phyloP scores from a whole-genome alignment of 805 yeast genomes.

The Candida qinlingensis region DNA sequence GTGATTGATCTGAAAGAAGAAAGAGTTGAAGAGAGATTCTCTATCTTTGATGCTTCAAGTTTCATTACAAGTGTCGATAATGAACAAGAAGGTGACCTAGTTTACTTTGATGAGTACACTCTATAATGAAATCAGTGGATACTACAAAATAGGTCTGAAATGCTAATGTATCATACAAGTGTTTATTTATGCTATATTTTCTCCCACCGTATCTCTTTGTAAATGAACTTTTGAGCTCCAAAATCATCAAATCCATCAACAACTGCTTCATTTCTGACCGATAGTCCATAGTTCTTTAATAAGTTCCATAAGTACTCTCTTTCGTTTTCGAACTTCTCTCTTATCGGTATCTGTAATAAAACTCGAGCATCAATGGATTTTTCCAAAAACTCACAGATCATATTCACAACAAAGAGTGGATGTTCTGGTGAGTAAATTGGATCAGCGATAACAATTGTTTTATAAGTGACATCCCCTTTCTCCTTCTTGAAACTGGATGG shows the following conservation, averaged over 20 bases:
- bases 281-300: conserved; percentile 31
- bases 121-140: conserved; percentile 13
- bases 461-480: conserved; percentile 34
- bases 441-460: conserved; percentile 72
- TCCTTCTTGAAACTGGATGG: conserved; percentile 38
- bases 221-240: conserved; percentile 60
- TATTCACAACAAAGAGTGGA: conserved; percentile 64
- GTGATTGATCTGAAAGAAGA: conserved; percentile 55
- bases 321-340: conserved; percentile 62
- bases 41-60: conserved; percentile 38
- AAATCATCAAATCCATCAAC: conserved; percentile 77
- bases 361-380: conserved; percentile 36
- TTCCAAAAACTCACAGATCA: conserved; percentile 46
- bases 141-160: too few relatives aligned
- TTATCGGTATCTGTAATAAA: conserved; percentile 69
- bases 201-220: conserved; percentile 28
- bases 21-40: conserved; percentile 26
- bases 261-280: conserved; percentile 27
- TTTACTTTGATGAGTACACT: conserved; percentile 46
- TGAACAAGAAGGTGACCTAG: conserved; percentile 31
- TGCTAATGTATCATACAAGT: too few relatives aligned
- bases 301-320: conserved; percentile 56
- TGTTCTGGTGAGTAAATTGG: conserved; percentile 84
- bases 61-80: conserved; percentile 33
- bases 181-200: neutral